Percentiles rank a stretch among this genome's conserved stretches.
These are phyloP conservation scores for Adansonia rubrostipa DNA, from an alignment of 441 rosid species.

Conservation along the genomic window DNA sequence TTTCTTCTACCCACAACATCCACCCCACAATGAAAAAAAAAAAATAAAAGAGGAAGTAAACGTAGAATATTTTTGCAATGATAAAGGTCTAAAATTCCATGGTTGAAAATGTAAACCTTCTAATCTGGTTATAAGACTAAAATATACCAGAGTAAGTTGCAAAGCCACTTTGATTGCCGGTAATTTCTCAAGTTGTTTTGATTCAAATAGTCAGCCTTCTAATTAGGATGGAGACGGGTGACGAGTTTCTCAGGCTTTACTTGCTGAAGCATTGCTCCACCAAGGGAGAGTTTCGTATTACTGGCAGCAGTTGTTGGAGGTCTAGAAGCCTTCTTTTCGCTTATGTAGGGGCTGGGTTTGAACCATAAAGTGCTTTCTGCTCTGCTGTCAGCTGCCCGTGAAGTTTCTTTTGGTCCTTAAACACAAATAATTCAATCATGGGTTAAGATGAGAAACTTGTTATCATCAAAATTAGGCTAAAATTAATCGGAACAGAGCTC, in stretches of 20 bases:
- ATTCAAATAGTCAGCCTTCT: constrained; percentile 37
- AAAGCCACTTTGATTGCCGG: constrained; percentile 37
- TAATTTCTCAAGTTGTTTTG: constrained; percentile 37
- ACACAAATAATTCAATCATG: constrained; percentile 25
- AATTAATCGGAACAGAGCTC: constrained; percentile 16
- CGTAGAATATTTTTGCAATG: background rate
- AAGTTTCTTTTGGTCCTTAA: constrained; percentile 79
- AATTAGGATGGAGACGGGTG: constrained; percentile 33
- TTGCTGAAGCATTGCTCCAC: constrained; percentile 72
- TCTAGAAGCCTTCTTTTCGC: constrained; percentile 63
- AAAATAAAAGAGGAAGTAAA: background rate
- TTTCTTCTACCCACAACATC: background rate
- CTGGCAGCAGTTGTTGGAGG: constrained; percentile 46
- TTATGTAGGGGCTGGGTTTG: constrained; percentile 77
- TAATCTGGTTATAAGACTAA: background rate
- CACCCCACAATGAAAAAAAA: too few relatives aligned
- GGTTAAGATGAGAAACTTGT: constrained; percentile 10
- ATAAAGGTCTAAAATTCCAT: background rate
- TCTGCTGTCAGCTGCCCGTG: constrained; percentile 77
- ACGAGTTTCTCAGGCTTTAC: constrained; percentile 55
- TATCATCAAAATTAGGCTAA: background rate
- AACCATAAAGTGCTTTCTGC: constrained; percentile 74
- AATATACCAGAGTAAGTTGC: constrained; percentile 25
- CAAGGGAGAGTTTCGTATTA: constrained; percentile 67
- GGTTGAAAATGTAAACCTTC: background rate